A percentile compares a stretch with the other conserved stretches of the same genome.
Conservation (phyloP, 2,329 filamentous ascomycete genomes). For the Xylaria sp. region DNA sequence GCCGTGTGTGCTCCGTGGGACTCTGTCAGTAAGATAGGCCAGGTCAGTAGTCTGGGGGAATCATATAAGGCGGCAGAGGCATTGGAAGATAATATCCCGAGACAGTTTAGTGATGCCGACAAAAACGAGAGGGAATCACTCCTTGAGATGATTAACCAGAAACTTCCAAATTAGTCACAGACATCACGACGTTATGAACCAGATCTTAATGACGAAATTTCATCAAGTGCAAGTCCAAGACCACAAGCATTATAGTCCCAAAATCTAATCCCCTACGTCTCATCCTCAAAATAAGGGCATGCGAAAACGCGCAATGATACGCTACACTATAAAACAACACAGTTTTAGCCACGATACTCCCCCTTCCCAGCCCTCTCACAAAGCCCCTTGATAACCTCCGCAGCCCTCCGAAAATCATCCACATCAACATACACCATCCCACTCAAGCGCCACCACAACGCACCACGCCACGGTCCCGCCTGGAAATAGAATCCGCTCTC, state of each 20-base stretch:
- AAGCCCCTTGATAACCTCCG: slow-evolving; percentile 44
- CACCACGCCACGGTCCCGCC: slow-evolving; percentile 63
- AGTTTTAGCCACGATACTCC: slow-evolving; percentile 37
- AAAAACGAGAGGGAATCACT: not conserved
- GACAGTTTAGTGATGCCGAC: not conserved
- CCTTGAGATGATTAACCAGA: not conserved
- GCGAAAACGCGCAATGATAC: too few species aligned
- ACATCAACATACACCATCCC: slow-evolving; percentile 73
- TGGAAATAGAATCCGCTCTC: slow-evolving; percentile 68
- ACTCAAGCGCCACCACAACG: slow-evolving; percentile 71
- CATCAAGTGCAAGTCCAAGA: not conserved
- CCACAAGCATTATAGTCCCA: not conserved
- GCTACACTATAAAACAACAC: not conserved
- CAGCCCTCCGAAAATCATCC: slow-evolving; percentile 62
- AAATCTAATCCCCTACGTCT: not conserved
- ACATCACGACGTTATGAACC: not conserved
- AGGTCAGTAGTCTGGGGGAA: too few species aligned
- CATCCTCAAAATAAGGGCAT: too few species aligned
- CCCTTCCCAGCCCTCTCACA: slow-evolving; percentile 59
- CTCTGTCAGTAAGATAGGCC: too few species aligned
- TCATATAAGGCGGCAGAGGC: too few species aligned
- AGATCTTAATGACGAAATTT: too few species aligned
- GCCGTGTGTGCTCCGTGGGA: too few species aligned
- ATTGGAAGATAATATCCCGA: not conserved
- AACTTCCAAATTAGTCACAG: not conserved